These are phyloP conservation scores for Ambrosia artemisiifolia DNA, from an alignment of 129 eudicot species.

Conservation along the genomic window DNA sequence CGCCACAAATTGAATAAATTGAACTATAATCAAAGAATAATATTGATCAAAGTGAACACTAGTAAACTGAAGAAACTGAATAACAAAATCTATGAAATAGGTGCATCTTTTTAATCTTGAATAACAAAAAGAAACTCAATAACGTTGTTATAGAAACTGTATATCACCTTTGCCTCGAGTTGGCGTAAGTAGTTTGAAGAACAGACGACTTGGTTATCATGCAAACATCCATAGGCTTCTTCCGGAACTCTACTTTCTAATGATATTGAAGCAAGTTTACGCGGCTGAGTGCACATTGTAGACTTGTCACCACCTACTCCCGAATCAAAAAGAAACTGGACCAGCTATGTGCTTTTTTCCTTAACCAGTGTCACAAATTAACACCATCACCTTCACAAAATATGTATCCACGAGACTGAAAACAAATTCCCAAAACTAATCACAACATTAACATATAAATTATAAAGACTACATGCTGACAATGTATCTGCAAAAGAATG, in stretches of 20 bases:
- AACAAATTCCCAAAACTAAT: no score
- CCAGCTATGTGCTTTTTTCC: conserved; percentile 96
- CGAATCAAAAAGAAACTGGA: conserved; percentile 90
- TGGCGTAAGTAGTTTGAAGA: conserved; percentile 49
- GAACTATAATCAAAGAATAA: no score
- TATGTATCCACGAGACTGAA: conserved; percentile 29
- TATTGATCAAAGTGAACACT: no score
- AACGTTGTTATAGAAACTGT: no score
- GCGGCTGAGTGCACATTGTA: conserved; percentile 90
- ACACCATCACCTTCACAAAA: conserved; percentile 38
- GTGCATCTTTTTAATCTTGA: no score
- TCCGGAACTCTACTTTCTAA: conserved; percentile 70
- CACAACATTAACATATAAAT: conserved; percentile 9
- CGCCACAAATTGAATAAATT: no score
- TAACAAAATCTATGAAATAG: no score
- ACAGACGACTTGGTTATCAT: conserved; percentile 35
- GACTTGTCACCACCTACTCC: conserved; percentile 56
- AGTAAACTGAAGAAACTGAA: no score
- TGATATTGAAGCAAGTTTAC: conserved; percentile 87
- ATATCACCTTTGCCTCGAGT: conserved; percentile 46
- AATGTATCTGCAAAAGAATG: no score
- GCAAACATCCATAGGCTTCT: conserved; percentile 65
- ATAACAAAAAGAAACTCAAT: no score
- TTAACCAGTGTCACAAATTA: conserved; percentile 90
- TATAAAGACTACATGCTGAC: no score